Base-by-base conservation (phyloP, 2,329 filamentous ascomycete genomes). In the Fusarium sp. region DNA sequence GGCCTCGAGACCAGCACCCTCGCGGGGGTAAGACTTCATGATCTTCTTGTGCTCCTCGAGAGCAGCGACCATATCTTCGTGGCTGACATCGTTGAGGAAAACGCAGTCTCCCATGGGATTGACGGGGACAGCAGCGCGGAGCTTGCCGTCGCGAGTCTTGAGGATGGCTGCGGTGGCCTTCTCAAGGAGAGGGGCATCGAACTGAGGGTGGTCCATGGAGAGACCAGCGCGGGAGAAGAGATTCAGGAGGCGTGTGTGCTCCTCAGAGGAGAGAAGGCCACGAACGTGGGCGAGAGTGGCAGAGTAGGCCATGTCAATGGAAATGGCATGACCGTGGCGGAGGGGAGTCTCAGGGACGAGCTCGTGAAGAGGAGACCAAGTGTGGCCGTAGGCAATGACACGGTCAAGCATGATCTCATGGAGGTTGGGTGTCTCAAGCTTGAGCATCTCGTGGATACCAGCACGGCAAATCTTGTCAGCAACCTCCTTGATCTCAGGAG, bases 301-400 rank as follows among this genome's bases (percentile, higher is more conserved):
- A 0, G 89, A 90, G 78, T 90, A 92, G 0, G 90, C 90, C 90
- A 92, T 92, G 75, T 92, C 90, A 64, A 92, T 90, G 4, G 88
- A 90, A 70, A 92, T 92, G 68, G 90, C 90, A 73, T 92, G 90
- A 5, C 90, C 90, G 75, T 92, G 90, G 41, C 90, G 87, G 43
- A 92, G 84, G 1, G 90, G 90, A 0, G 88, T 87, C 50, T 89
- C 85, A 1, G 90, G 90, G 0, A 90, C 83, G 11, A 93, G 84
- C 77, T 92, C 90, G 73, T 92, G 89, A 7, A 92, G 82, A 20
- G 90, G 90, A 6, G 89, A 92, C 90, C 90, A 92, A 80, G 90
- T 92, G 75, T 92, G 90, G 1, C 90, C 90, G 70, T 91, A 92
- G 3, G 90, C 90, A 75, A 92, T 92, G 17, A 92, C 88, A 68